Conservation (phyloP, 768 basidiomycete species). For the Chiua virens region DNA sequence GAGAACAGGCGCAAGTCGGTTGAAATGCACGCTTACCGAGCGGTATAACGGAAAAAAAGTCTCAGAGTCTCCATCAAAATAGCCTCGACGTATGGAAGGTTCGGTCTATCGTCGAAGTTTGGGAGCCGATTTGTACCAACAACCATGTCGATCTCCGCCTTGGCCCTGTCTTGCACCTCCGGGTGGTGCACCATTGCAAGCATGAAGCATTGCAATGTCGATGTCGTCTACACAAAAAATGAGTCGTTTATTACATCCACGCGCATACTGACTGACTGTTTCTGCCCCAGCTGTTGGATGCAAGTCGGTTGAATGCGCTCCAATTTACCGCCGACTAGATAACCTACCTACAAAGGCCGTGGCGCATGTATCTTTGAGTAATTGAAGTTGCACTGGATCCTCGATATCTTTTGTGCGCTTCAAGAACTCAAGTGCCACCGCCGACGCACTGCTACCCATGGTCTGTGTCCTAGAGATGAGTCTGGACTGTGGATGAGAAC, state of each 20-base stretch:
- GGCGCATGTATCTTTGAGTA: slow-evolving; percentile 9
- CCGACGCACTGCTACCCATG: slow-evolving; percentile 7
- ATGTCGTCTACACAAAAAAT: not conserved
- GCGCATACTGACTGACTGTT: slow-evolving; percentile 6
- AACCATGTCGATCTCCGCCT: slow-evolving; percentile 29
- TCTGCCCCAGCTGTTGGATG: slow-evolving; percentile 18
- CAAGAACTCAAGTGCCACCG: slow-evolving; percentile 14
- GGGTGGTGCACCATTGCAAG: slow-evolving; percentile 34
- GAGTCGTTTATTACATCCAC: not conserved
- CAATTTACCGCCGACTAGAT: not conserved
- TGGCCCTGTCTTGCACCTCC: slow-evolving; percentile 30
- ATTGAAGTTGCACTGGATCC: slow-evolving; percentile 10
- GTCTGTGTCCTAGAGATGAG: slow-evolving; percentile 9
- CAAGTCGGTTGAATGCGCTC: not conserved
- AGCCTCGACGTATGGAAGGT: slow-evolving; percentile 32
- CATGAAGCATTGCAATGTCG: slow-evolving; percentile 25
- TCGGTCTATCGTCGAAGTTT: slow-evolving; percentile 18
- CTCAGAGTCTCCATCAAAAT: slow-evolving; percentile 30
- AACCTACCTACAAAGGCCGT: slow-evolving; percentile 19
- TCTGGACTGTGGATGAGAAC: not conserved
- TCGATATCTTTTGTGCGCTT: not conserved
- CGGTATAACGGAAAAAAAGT: slow-evolving; percentile 26
- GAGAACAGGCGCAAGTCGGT: not conserved
- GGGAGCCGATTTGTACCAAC: slow-evolving; percentile 32
- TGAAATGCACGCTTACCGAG: slow-evolving; percentile 16